Conservation (phyloP, 192 early-diverging fungal genomes). For the Coemansia sp. region DNA sequence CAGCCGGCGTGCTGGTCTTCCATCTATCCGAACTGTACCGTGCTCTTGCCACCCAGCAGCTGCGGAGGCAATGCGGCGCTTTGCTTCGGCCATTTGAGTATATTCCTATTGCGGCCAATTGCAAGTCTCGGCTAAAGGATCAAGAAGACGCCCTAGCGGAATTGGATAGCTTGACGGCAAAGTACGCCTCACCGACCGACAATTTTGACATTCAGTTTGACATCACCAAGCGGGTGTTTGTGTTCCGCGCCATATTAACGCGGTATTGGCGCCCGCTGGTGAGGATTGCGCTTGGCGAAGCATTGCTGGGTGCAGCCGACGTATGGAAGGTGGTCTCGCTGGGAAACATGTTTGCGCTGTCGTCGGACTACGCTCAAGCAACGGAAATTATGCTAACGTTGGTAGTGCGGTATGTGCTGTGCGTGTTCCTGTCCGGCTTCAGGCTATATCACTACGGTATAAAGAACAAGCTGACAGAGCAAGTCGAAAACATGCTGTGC, state of each 20-base stretch:
- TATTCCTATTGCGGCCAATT: neutral
- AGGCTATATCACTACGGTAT: neutral
- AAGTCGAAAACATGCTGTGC: conserved; percentile 8
- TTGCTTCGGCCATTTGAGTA: neutral
- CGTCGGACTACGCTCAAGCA: neutral
- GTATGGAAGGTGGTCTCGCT: conserved; percentile 12
- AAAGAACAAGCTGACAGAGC: neutral
- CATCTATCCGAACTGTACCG: neutral
- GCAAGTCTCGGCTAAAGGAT: neutral
- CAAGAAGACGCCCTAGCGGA: neutral
- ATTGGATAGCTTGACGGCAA: neutral
- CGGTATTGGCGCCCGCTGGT: neutral
- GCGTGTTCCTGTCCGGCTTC: conserved; percentile 3
- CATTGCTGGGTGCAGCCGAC: conserved; percentile 2
- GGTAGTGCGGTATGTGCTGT: neutral
- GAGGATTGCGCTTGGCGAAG: neutral
- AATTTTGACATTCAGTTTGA: neutral
- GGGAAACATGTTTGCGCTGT: conserved; percentile 9
- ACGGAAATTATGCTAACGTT: neutral
- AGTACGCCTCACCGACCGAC: neutral
- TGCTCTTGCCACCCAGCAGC: neutral
- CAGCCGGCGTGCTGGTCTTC: neutral
- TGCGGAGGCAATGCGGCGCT: neutral
- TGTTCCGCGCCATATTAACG: conserved; percentile 4
- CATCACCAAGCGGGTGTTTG: neutral